phyloP scores from a whole-genome alignment of 495 filamentous ascomycete species.

The Amorphotheca resinae region DNA sequence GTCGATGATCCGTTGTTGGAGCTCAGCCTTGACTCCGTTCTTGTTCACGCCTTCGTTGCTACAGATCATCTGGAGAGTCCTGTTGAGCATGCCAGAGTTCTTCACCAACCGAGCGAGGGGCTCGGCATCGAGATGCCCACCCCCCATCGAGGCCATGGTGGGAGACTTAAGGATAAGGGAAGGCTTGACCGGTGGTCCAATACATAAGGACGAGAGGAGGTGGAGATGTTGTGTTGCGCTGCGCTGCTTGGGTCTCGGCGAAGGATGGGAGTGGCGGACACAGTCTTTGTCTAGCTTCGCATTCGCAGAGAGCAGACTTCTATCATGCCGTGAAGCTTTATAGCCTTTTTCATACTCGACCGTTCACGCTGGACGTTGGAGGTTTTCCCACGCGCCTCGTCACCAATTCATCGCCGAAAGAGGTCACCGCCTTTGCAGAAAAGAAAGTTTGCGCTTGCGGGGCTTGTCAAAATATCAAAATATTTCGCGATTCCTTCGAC shows the following conservation, averaged over 20 bases:
- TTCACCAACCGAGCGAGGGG: slow-evolving; percentile 24
- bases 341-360: not conserved
- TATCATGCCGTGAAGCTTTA: not conserved
- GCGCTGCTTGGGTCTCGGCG: too few relatives aligned
- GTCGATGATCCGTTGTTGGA: slow-evolving; percentile 63
- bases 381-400: not conserved
- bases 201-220: slow-evolving; percentile 4
- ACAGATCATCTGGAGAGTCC: slow-evolving; percentile 61
- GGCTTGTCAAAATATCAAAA: not conserved
- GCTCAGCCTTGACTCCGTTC: slow-evolving; percentile 65
- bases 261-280: not conserved
- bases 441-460: not conserved
- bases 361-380: not conserved
- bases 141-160: slow-evolving; percentile 20
- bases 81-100: slow-evolving; percentile 40
- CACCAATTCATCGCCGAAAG: not conserved
- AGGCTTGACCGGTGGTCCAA: not conserved
- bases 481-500: too few relatives aligned
- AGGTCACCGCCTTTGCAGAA: not conserved
- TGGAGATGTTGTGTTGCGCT: not conserved
- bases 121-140: slow-evolving; percentile 30
- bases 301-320: not conserved
- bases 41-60: slow-evolving; percentile 53
- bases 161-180: not conserved
- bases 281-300: not conserved